Percentiles rank a stretch among this genome's conserved stretches.
phyloP scores from a whole-genome alignment of 2,329 filamentous ascomycete species.

The Teratosphaeria zuluensis region DNA sequence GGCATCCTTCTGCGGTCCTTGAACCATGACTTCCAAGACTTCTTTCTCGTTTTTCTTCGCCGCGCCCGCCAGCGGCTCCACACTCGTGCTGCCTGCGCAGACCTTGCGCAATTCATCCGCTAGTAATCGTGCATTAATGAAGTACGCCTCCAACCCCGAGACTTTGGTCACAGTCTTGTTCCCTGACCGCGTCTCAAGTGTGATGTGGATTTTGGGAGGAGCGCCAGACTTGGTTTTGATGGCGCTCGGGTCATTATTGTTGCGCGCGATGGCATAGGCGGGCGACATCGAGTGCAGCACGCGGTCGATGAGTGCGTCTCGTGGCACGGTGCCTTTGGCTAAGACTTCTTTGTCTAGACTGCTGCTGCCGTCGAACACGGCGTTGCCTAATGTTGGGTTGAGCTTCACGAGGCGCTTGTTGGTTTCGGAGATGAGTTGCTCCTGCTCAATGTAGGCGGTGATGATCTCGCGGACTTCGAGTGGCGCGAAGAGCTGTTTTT shows the following conservation, averaged over 20 bases:
- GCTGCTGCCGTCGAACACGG: constrained; percentile 46
- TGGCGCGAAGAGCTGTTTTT: constrained; percentile 45
- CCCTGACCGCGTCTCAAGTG: constrained; percentile 54
- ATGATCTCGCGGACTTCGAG: constrained; percentile 49
- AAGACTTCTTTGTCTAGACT: constrained; percentile 47
- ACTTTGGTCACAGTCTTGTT: constrained; percentile 58
- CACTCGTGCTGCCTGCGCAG: constrained; percentile 58
- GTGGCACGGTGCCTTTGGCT: constrained; percentile 47
- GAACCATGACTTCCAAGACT: constrained; percentile 57
- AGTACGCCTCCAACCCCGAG: constrained; percentile 51
- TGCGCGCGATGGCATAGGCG: constrained; percentile 48
- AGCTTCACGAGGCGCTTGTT: constrained; percentile 54
- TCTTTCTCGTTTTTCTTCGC: constrained; percentile 52
- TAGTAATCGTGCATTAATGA: constrained; percentile 49
- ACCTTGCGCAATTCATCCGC: constrained; percentile 58
- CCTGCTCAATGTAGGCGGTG: constrained; percentile 49
- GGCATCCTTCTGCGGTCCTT: constrained; percentile 55
- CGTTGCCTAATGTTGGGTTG: constrained; percentile 53
- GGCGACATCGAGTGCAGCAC: constrained; percentile 46
- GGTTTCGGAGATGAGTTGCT: constrained; percentile 45
- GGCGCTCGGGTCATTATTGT: constrained; percentile 30
- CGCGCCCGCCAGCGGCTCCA: constrained; percentile 50
- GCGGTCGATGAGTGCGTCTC: constrained; percentile 52
- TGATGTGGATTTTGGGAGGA: constrained; percentile 50
- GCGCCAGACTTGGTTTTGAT: constrained; percentile 53